Evolutionary conservation across 1,284 basidiomycete genomes (phyloP).

Genomic region (Tranzscheliella williamsii): DNA sequence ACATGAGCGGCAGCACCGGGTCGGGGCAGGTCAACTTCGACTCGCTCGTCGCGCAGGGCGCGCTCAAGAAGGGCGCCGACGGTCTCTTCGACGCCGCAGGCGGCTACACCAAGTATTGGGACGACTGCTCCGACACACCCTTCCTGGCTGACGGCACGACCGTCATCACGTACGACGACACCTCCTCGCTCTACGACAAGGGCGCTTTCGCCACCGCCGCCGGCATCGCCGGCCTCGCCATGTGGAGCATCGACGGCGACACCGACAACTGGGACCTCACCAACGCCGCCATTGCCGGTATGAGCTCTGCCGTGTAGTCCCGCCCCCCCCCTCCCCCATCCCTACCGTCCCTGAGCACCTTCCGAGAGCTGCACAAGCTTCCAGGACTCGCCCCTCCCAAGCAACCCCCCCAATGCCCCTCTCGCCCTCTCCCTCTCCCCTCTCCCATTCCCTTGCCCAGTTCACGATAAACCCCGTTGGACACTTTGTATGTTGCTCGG

Average conservation of each 20-base stretch:
- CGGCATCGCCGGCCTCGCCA: slow-evolving; percentile 42
- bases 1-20: slow-evolving; percentile 7
- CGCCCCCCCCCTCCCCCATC: neutral
- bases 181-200: slow-evolving; percentile 47
- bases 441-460: no score
- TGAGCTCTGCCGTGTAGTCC: slow-evolving; percentile 15
- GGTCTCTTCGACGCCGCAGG: slow-evolving; percentile 21
- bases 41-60: slow-evolving; percentile 33
- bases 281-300: slow-evolving; percentile 31
- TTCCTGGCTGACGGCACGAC: slow-evolving; percentile 36
- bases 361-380: slow-evolving; percentile 3
- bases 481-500: no score
- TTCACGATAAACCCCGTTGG: no score
- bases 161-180: slow-evolving; percentile 54
- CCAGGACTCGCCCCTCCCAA: no score
- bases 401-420: no score
- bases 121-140: slow-evolving; percentile 52
- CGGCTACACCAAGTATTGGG: slow-evolving; percentile 51
- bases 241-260: slow-evolving; percentile 53
- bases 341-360: neutral
- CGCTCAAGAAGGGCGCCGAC: slow-evolving; percentile 17
- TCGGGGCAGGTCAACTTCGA: slow-evolving; percentile 49
- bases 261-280: slow-evolving; percentile 31
- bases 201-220: slow-evolving; percentile 40
- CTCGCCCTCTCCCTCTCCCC: no score